Percentiles rank a stretch among this genome's conserved stretches.
Evolutionary conservation across 2,329 filamentous ascomycete genomes (phyloP).

Genomic region (Celoporthe dispersa): DNA sequence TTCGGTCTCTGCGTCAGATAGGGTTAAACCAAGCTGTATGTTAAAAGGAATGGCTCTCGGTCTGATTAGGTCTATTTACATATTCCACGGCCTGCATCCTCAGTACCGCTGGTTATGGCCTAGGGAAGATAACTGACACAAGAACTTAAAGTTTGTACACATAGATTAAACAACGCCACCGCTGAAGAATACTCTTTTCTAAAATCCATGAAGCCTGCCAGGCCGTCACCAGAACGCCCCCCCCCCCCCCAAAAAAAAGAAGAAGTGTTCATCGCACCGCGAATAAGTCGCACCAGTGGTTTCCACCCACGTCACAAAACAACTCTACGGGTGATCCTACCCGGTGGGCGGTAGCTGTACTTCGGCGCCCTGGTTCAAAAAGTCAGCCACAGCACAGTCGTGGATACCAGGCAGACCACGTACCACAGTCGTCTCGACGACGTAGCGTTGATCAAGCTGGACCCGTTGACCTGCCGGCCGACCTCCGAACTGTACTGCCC

Average conservation of each 20-base stretch:
- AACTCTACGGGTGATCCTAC: neutral
- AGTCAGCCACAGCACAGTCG: constrained; percentile 10
- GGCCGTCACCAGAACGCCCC: neutral
- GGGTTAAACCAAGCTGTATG: neutral
- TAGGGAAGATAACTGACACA: neutral
- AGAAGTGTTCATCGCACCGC: neutral
- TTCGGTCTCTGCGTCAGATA: neutral
- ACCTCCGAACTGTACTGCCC: constrained; percentile 56
- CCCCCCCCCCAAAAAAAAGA: no score
- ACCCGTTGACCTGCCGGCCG: constrained; percentile 39
- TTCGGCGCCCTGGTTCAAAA: neutral
- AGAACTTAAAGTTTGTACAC: neutral
- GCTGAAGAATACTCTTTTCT: neutral
- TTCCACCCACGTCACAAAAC: neutral
- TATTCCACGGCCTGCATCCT: neutral
- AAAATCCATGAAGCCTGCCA: neutral
- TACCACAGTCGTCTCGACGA: constrained; percentile 10
- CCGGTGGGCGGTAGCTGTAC: neutral
- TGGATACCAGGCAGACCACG: neutral
- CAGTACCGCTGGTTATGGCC: neutral
- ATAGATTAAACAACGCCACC: neutral
- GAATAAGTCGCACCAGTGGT: neutral
- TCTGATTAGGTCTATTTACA: neutral
- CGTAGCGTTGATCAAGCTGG: constrained; percentile 16
- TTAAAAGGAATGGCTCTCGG: neutral